phyloP scores from a whole-genome alignment of 306 rosid species.

The Dicorynia guianensis region DNA sequence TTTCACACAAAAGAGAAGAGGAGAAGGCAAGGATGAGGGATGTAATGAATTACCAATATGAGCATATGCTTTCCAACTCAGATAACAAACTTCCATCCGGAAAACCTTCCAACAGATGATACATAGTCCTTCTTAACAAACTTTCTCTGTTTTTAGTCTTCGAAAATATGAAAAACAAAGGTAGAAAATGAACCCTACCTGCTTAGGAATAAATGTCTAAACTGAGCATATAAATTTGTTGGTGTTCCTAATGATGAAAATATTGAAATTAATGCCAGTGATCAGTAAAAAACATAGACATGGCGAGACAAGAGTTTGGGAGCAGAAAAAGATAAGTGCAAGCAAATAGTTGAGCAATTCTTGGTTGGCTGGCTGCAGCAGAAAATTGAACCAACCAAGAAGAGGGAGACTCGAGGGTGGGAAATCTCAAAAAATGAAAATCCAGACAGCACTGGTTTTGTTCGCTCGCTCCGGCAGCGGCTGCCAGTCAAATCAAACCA shows the following conservation, averaged over 20 bases:
- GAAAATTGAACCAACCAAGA: constrained; percentile 56
- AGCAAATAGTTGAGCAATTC: constrained; percentile 21
- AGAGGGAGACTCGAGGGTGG: constrained; percentile 41
- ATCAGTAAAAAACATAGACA: constrained; percentile 26
- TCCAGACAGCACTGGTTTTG: constrained; percentile 42
- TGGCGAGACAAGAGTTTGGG: neutral
- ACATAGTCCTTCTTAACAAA: too few relatives aligned
- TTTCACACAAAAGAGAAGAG: neutral
- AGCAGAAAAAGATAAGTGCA: neutral
- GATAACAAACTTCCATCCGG: neutral
- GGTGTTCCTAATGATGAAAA: constrained; percentile 24
- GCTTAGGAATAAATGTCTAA: constrained; percentile 4
- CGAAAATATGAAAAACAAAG: too few relatives aligned
- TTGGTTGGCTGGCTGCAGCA: constrained; percentile 40
- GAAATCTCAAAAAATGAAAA: constrained; percentile 37
- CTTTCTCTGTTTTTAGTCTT: neutral
- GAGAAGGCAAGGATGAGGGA: neutral
- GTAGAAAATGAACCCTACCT: constrained; percentile 25
- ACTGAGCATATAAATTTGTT: constrained; percentile 5
- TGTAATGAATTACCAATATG: neutral
- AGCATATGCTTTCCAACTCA: neutral
- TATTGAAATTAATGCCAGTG: constrained; percentile 24
- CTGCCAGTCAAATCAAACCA: constrained; percentile 53
- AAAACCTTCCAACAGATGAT: neutral
- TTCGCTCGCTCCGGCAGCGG: constrained; percentile 35